Evolutionary conservation across 2,329 filamentous ascomycete genomes (phyloP), one percentile per base, ranked within the genome.

Genomic region (Nectriaceae sp.): DNA sequence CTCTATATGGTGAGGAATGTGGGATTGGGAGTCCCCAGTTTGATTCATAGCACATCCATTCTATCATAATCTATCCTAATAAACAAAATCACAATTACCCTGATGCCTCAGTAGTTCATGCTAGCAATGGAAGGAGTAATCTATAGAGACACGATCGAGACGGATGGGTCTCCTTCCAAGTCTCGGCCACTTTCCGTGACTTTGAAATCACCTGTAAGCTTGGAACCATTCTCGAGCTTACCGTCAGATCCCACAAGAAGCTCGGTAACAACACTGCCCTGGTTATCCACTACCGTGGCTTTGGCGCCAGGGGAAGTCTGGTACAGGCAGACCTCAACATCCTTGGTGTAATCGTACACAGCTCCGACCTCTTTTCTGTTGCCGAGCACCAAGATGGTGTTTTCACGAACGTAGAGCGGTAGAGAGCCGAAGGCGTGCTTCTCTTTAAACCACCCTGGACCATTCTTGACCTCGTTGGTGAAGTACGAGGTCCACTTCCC

Each of bases 361-460:
- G 72, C 70, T 13, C 74, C 70, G 31, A 61, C 68, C 24, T 67
- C 64, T 3, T 62, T 68, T 16, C 61, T 61, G 50, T 65, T 73
- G 0, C 75, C 75, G 2, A 79, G 66, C 4, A 79, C 70, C 4
- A 79, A 62, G 4, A 79, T 56, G 0, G 76, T 76, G 44, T 77
- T 75, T 53, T 82, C 79, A 4, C 82, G 71, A 21, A 85, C 74
- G 33, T 84, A 78, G 3, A 85, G 65, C 3, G 83, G 82, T 52
- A 85, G 61, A 1, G 76, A 82, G 39, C 76, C 76, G 55, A 85
- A 85, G 3, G 68, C 73, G 55, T 85, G 83, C 46, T 67, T 80
- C 68, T 85, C 82, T 21, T 66, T 78, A 60, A 83, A 82, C 83
- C 82, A 85, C 15, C 71, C 74, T 0, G 79, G 74, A 21, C 80